Evolutionary conservation across 257 asterid genomes (phyloP).

Genomic region (Nicotiana noctiflora): DNA sequence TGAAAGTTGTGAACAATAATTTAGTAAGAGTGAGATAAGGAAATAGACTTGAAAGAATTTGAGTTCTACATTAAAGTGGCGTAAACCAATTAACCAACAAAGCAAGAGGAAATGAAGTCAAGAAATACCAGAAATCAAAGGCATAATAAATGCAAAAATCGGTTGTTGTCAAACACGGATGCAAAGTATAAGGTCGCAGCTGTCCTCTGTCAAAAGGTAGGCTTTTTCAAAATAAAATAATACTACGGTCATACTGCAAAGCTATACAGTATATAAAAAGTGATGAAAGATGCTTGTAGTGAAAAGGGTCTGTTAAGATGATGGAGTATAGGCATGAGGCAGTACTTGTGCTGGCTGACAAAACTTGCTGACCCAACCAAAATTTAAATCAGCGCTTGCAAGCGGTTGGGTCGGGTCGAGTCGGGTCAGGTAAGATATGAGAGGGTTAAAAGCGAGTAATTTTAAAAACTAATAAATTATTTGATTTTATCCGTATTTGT

Average conservation of each 20-base stretch:
- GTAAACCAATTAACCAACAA: not conserved
- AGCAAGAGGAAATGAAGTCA: not conserved
- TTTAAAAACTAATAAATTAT: too few species aligned
- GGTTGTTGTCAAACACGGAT: not conserved
- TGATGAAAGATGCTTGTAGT: not conserved
- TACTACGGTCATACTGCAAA: not conserved
- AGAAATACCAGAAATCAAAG: not conserved
- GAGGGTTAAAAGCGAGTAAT: too few species aligned
- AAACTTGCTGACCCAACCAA: not conserved
- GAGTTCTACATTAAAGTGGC: too few species aligned
- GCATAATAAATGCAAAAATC: not conserved
- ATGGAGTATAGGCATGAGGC: not conserved
- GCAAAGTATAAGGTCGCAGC: not conserved
- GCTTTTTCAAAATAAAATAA: not conserved
- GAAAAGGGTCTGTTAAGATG: not conserved
- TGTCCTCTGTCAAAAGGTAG: not conserved
- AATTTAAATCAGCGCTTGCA: too few species aligned
- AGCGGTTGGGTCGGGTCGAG: too few species aligned
- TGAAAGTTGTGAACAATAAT: too few species aligned
- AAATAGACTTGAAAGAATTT: too few species aligned
- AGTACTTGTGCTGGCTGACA: not conserved
- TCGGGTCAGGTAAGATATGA: too few species aligned
- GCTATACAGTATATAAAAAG: not conserved
- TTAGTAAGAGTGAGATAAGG: too few species aligned
- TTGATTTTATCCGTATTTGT: too few species aligned